Conservation (phyloP, 2,329 filamentous ascomycete genomes). For the Dactylellina drechsleri region DNA sequence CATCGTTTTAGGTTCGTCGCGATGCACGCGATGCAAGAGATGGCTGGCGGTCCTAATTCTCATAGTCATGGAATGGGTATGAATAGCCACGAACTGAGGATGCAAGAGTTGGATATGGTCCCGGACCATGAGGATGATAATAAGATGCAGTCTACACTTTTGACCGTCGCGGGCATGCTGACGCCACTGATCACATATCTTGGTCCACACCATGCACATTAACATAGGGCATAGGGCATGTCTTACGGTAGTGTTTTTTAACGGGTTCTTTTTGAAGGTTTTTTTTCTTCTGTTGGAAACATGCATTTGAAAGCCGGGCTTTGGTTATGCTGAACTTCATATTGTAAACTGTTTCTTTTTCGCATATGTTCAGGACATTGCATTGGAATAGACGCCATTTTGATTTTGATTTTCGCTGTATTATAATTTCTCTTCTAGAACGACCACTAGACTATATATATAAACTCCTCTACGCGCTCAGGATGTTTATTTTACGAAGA, state of each 20-base stretch:
- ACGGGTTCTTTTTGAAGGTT: not conserved
- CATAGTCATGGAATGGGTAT: slow-evolving; percentile 29
- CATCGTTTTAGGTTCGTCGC: slow-evolving; percentile 78
- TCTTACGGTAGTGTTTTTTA: not conserved
- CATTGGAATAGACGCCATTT: slow-evolving; percentile 37
- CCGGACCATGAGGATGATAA: slow-evolving; percentile 55
- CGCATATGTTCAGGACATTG: slow-evolving; percentile 23
- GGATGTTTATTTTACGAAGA: not conserved
- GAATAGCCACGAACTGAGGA: slow-evolving; percentile 62
- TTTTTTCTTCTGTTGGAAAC: slow-evolving; percentile 8
- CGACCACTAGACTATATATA: not conserved
- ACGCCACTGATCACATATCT: slow-evolving; percentile 48
- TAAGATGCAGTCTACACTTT: slow-evolving; percentile 44
- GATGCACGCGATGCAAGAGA: slow-evolving; percentile 96
- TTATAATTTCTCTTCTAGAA: not conserved
- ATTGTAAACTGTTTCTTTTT: slow-evolving; percentile 2
- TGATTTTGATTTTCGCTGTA: not conserved
- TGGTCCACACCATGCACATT: slow-evolving; percentile 51
- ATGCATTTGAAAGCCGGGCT: slow-evolving; percentile 5
- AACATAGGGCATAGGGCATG: slow-evolving; percentile 9
- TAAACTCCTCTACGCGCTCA: not conserved
- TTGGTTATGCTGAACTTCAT: not conserved
- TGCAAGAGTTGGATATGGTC: slow-evolving; percentile 57
- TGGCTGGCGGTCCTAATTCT: slow-evolving; percentile 7
- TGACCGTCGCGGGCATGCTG: slow-evolving; percentile 47